phyloP scores from a whole-genome alignment of 2,329 filamentous ascomycete species.

The Helminthosporium solani region DNA sequence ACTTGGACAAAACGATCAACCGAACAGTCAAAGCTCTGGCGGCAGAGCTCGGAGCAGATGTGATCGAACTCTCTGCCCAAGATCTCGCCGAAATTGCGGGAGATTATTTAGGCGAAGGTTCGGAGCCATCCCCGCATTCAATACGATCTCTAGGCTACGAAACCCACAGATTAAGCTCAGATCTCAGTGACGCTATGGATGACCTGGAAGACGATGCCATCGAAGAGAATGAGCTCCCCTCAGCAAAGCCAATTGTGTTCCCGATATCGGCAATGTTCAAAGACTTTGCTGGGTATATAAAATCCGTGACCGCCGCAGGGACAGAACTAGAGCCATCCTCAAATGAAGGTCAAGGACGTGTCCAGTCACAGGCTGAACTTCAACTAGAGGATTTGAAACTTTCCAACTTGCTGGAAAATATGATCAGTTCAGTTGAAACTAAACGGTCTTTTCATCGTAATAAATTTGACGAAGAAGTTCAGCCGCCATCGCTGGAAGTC shows the following conservation, averaged over 20 bases:
- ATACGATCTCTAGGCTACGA: conserved; percentile 57
- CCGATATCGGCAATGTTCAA: conserved; percentile 20
- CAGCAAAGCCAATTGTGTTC: conserved; percentile 17
- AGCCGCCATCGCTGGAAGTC: background rate
- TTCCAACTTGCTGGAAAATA: conserved; percentile 31
- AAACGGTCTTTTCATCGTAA: conserved; percentile 27
- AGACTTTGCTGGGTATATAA: conserved; percentile 19
- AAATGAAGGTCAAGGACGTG: conserved; percentile 18
- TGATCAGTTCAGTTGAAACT: conserved; percentile 34
- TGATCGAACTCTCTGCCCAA: conserved; percentile 68
- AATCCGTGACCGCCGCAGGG: conserved; percentile 10
- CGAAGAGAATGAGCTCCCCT: conserved; percentile 43
- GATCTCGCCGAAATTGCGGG: conserved; percentile 70
- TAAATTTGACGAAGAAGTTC: conserved; percentile 2
- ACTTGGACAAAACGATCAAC: conserved; percentile 57
- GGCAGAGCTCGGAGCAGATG: conserved; percentile 61
- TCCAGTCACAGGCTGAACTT: conserved; percentile 28
- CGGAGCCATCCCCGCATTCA: conserved; percentile 50
- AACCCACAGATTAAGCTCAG: conserved; percentile 48
- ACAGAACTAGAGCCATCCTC: conserved; percentile 12
- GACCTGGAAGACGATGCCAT: conserved; percentile 27
- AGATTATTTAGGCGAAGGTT: conserved; percentile 66
- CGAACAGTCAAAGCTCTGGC: conserved; percentile 65
- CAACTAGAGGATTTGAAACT: conserved; percentile 43
- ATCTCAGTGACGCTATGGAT: conserved; percentile 25